phyloP scores from a whole-genome alignment of 495 filamentous ascomycete genomes.

The Xylaria acuta region DNA sequence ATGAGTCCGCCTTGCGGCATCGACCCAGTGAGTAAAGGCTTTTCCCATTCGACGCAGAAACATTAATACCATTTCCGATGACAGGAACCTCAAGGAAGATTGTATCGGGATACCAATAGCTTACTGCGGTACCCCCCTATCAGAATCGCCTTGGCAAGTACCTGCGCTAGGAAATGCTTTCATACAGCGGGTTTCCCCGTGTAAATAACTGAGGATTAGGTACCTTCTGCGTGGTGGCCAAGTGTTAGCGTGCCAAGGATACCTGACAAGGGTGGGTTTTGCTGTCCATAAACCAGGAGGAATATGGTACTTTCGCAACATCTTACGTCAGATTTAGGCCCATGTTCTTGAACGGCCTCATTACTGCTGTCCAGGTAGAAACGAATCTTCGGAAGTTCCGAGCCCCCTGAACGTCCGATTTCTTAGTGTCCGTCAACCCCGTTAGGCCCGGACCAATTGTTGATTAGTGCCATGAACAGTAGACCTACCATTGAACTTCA shows the following conservation, averaged over 20 bases:
- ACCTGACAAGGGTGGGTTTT: too few species aligned
- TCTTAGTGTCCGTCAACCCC: conserved; percentile 4
- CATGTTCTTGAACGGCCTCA: not conserved
- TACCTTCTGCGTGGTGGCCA: too few species aligned
- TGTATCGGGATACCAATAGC: not conserved
- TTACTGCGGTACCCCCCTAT: not conserved
- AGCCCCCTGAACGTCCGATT: conserved; percentile 1
- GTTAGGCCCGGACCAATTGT: not conserved
- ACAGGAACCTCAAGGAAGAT: not conserved
- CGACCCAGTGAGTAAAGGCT: not conserved
- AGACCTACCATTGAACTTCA: conserved; percentile 3
- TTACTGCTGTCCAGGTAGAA: not conserved
- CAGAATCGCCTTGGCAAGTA: too few species aligned
- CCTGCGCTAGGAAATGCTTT: too few species aligned
- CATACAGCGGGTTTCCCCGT: too few species aligned
- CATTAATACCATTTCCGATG: conserved; percentile 1
- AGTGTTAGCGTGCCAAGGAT: too few species aligned
- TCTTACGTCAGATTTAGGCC: not conserved
- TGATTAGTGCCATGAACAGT: not conserved
- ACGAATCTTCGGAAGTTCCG: not conserved
- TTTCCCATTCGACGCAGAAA: not conserved
- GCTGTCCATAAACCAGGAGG: not conserved
- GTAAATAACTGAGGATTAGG: too few species aligned
- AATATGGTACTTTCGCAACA: conserved; percentile 1
- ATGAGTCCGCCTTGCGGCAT: not conserved